Conservation (phyloP, 2,329 filamentous ascomycete genomes). For the Diaporthe ampelina region DNA sequence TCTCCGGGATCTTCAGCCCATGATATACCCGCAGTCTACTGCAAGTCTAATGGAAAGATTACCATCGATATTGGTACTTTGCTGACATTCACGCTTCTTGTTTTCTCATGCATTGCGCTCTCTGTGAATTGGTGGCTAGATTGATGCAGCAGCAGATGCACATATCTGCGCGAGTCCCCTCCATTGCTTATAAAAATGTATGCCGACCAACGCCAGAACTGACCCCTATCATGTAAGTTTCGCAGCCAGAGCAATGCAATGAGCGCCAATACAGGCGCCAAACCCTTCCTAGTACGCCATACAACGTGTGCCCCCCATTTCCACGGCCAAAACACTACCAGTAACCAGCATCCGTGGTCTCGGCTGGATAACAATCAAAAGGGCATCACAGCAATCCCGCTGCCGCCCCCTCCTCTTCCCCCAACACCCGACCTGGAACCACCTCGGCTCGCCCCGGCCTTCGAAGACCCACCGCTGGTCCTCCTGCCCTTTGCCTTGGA, state of each 20-base stretch:
- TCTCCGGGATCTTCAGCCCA: slow-evolving; percentile 18
- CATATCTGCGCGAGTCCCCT: not conserved
- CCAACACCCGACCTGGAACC: slow-evolving; percentile 25
- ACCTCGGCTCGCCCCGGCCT: slow-evolving; percentile 24
- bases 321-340: not conserved
- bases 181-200: not conserved
- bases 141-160: slow-evolving; percentile 5
- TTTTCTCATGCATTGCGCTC: not conserved
- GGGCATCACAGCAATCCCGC: slow-evolving; percentile 39
- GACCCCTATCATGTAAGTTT: not conserved
- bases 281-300: not conserved
- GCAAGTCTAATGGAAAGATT: slow-evolving; percentile 33
- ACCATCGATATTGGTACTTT: slow-evolving; percentile 25
- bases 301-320: not conserved
- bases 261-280: not conserved
- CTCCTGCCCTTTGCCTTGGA: slow-evolving; percentile 43
- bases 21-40: slow-evolving; percentile 34
- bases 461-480: slow-evolving; percentile 32
- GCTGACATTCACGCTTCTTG: not conserved
- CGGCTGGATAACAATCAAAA: slow-evolving; percentile 17
- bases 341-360: not conserved
- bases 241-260: slow-evolving; percentile 17
- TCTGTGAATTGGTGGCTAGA: not conserved
- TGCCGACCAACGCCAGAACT: slow-evolving; percentile 11
- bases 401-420: not conserved